Base-by-base conservation (phyloP, 768 basidiomycete species). In the Panaeolus cyanescens region DNA sequence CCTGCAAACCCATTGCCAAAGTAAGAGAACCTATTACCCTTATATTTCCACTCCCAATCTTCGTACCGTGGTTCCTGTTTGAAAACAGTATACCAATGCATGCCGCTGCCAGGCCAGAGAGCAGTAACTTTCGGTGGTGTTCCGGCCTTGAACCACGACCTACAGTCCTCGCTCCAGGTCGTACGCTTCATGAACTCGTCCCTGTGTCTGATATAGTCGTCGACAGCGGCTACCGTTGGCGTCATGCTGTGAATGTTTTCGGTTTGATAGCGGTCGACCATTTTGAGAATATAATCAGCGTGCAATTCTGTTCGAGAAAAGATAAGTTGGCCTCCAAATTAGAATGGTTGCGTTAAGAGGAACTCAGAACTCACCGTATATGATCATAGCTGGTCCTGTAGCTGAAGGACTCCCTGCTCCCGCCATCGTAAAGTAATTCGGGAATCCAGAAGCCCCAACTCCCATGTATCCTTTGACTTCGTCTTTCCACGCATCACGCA, bases 381-480 rank as follows among this genome's bases (percentile, higher is more conserved):
- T 32, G 20, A 6, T 17, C 32, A 63, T 33, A 17, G 19, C 3
- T 25, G 40, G 10, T 10, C n/a, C 53, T 12, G 10, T 34, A n/a
- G n/a, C 25, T 9, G 54, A 12, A 22, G 40, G 10, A 62, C 71
- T 28, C 50, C 39, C 39, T 20, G 39, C 19, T 78, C 82, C 83
- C 22, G 71, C 65, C 7, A 83, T 62, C 8, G 71, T 70, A 63
- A 74, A 82, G 59, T 80, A 76, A 62, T 83, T 83, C 0, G 82
- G 82, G 62, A 82, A 83, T 5, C 74, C 74, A 25, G 81, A 79
- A 1, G 79, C 55, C 6, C 71, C 66, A 2, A 80, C 81, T 13
- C 80, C 80, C 10, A 77, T 65, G 61, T 82, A 83, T 5, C 80
- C 81, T 42, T 71, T 73, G 22, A 80, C 70, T 22, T 76, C 64